Percentiles rank a stretch among this genome's conserved stretches.
phyloP scores from a whole-genome alignment of 1,139 yeast genomes.

The Dujonia santamariae region DNA sequence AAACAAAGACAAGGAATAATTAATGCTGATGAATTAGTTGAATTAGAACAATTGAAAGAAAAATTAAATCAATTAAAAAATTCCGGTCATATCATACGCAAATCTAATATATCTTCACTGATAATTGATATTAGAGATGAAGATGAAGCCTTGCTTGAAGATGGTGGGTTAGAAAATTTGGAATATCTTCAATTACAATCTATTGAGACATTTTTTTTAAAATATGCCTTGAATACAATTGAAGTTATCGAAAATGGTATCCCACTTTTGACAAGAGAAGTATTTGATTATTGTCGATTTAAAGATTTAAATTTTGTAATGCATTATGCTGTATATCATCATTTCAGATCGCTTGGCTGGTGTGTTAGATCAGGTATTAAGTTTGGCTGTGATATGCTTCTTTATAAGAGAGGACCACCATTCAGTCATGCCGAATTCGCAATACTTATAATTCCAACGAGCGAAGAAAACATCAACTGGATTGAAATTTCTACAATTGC shows the following conservation, averaged over 20 bases:
- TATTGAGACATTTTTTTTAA: constrained; percentile 70
- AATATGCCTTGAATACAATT: constrained; percentile 46
- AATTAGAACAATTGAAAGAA: constrained; percentile 26
- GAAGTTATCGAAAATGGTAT: constrained; percentile 14
- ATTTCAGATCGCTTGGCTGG: constrained; percentile 89
- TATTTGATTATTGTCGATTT: constrained; percentile 23
- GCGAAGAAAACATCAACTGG: constrained; percentile 43
- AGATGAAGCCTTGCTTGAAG: constrained; percentile 33
- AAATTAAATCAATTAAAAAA: constrained; percentile 15
- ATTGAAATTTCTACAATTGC: constrained; percentile 63
- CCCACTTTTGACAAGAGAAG: constrained; percentile 15
- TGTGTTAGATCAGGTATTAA: constrained; percentile 90
- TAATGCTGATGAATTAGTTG: constrained; percentile 21
- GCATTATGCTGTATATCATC: constrained; percentile 77
- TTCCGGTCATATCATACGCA: no score
- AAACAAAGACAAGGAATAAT: constrained; percentile 24
- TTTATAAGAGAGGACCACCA: constrained; percentile 92
- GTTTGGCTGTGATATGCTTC: constrained; percentile 79
- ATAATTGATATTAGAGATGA: constrained; percentile 21
- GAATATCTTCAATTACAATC: constrained; percentile 77
- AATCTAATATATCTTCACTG: not conserved
- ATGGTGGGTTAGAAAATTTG: constrained; percentile 31
- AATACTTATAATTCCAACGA: constrained; percentile 45
- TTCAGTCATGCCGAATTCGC: constrained; percentile 92
- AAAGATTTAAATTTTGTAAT: constrained; percentile 38